A percentile compares a stretch with the other conserved stretches of the same genome.
phyloP scores from a whole-genome alignment of 2,329 filamentous ascomycete species.

The Calcarisporium arbuscula region DNA sequence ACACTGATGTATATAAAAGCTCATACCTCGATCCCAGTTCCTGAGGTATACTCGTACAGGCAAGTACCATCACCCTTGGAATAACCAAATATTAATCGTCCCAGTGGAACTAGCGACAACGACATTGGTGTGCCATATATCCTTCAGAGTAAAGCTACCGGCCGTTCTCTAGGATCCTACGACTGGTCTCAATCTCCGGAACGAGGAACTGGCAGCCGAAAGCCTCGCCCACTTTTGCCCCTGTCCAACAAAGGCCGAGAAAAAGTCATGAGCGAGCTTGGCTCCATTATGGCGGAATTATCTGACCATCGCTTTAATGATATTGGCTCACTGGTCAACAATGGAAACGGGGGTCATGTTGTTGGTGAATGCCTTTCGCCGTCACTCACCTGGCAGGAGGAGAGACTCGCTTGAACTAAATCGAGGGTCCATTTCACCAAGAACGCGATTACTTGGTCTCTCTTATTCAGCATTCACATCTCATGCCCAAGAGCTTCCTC shows the following conservation, averaged over 20 bases:
- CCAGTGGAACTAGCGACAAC: background rate
- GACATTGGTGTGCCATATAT: background rate
- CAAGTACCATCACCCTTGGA: background rate
- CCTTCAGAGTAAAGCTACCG: background rate
- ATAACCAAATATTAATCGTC: background rate
- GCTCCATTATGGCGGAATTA: slow-evolving; percentile 1
- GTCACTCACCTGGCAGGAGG: slow-evolving; percentile 9
- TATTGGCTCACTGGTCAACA: slow-evolving; percentile 12
- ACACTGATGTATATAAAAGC: background rate
- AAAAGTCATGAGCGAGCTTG: background rate
- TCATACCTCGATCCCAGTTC: background rate
- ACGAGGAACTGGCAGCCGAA: background rate
- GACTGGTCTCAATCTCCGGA: background rate
- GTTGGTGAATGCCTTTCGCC: slow-evolving; percentile 13
- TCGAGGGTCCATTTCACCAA: slow-evolving; percentile 15
- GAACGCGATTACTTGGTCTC: slow-evolving; percentile 16
- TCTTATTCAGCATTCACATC: slow-evolving; percentile 13
- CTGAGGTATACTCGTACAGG: background rate
- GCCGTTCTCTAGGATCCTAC: background rate
- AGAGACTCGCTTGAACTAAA: slow-evolving; percentile 11
- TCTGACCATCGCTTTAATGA: slow-evolving; percentile 8
- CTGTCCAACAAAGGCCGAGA: background rate
- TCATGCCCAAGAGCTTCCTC: slow-evolving; percentile 12
- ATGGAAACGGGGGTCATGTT: slow-evolving; percentile 5
- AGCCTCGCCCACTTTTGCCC: background rate